A percentile compares a stretch with the other conserved stretches of the same genome.
Evolutionary conservation across 371 early-diverging fungal species (phyloP).

Genomic region (Mortierella sp.): DNA sequence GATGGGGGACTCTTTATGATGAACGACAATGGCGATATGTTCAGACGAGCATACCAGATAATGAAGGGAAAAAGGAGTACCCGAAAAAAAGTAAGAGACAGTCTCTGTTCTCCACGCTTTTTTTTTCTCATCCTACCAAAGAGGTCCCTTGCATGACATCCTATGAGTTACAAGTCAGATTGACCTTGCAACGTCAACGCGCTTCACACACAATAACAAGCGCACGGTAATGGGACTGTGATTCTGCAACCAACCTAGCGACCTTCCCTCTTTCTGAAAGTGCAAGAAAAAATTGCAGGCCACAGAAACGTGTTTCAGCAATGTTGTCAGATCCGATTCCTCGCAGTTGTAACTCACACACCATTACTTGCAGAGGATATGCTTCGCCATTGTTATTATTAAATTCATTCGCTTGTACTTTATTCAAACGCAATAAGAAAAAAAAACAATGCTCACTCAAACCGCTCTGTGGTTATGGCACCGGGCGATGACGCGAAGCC

Average conservation of each 20-base stretch:
- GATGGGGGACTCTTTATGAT: neutral
- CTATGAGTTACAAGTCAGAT: neutral
- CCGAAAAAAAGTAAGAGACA: neutral
- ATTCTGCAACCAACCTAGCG: neutral
- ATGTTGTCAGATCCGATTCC: constrained; percentile 1
- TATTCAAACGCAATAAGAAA: neutral
- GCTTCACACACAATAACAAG: neutral
- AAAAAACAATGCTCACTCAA: neutral
- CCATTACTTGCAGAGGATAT: neutral
- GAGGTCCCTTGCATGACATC: neutral
- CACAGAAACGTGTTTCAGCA: neutral
- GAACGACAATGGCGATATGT: neutral
- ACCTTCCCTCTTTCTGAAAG: neutral
- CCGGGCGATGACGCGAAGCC: neutral
- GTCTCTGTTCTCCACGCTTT: neutral
- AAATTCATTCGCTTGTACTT: neutral
- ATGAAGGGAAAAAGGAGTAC: neutral
- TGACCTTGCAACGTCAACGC: neutral
- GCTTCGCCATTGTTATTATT: neutral
- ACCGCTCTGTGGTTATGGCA: neutral
- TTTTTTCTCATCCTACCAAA: constrained; percentile 7
- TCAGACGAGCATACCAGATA: neutral
- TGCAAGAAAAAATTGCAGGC: neutral
- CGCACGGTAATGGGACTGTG: neutral
- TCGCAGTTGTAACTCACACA: neutral